phyloP scores from a whole-genome alignment of 176 grass and related monocot genomes.

The Elymus sibiricus region DNA sequence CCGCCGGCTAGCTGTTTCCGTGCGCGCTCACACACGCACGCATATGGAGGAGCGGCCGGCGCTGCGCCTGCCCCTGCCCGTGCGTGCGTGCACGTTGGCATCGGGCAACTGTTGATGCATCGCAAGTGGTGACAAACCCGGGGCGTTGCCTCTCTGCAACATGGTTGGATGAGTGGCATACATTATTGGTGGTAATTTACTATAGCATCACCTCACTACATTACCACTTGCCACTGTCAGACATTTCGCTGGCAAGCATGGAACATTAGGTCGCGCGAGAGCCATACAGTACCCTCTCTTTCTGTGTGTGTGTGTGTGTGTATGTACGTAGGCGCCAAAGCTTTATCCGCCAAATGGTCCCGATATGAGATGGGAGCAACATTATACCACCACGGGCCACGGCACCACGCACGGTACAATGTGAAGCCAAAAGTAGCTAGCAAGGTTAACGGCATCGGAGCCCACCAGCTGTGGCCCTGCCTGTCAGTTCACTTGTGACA shows the following conservation, averaged over 20 bases:
- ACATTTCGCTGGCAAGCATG: not conserved
- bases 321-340: not conserved
- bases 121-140: not conserved
- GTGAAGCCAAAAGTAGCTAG: not conserved
- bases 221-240: not conserved
- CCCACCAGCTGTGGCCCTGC: not conserved
- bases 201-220: not conserved
- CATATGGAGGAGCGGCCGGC: not conserved
- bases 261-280: not conserved
- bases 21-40: not conserved
- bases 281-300: not conserved
- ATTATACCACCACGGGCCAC: not conserved
- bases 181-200: constrained; percentile 6
- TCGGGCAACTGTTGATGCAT: not conserved
- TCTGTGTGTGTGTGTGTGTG: no score
- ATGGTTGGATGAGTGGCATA: not conserved
- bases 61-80: not conserved
- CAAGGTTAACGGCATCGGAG: constrained; percentile 23
- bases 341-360: not conserved
- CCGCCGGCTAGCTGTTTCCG: not conserved
- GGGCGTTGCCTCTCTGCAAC: no score
- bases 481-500: constrained; percentile 1
- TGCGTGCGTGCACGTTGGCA: no score
- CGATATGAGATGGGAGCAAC: not conserved
- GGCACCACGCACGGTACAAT: not conserved